Evolutionary conservation across 352 stramenopile genomes (phyloP).

Genomic region (Globisporangium acanthophoron): DNA sequence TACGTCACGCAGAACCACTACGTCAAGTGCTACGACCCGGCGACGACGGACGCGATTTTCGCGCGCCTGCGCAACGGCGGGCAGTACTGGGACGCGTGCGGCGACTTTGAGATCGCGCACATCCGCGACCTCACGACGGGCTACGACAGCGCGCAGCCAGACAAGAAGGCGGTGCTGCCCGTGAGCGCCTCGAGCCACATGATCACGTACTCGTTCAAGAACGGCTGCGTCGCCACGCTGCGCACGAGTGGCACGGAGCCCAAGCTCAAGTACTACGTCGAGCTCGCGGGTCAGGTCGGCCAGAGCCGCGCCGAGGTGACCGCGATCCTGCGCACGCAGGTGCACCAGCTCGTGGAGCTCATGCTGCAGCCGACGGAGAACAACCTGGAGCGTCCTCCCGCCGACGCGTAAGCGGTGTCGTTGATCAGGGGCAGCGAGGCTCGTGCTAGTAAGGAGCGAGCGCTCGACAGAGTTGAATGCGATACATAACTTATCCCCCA

Average conservation of each 20-base stretch:
- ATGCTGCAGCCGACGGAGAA: conserved; percentile 84
- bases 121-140: conserved; percentile 89
- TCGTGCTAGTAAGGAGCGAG: background rate
- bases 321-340: conserved; percentile 47
- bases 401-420: conserved; percentile 13
- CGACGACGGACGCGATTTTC: conserved; percentile 88
- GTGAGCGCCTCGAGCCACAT: conserved; percentile 92
- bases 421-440: too few species aligned
- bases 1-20: conserved; percentile 98
- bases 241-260: conserved; percentile 98
- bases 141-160: conserved; percentile 79
- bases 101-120: conserved; percentile 68
- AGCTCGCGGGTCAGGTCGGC: conserved; percentile 75
- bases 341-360: conserved; percentile 67
- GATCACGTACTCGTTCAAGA: conserved; percentile 96
- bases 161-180: conserved; percentile 90
- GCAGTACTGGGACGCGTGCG: conserved; percentile 80
- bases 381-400: conserved; percentile 53
- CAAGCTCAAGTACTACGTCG: conserved; percentile 99
- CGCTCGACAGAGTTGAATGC: background rate
- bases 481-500: background rate
- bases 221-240: conserved; percentile 95
- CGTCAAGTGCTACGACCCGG: conserved; percentile 92
- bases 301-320: conserved; percentile 60
- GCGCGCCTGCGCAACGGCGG: conserved; percentile 87